These are phyloP conservation scores for Rhodotorula sphaerocarpa DNA, from an alignment of 768 basidiomycete genomes.

Conservation along the genomic window DNA sequence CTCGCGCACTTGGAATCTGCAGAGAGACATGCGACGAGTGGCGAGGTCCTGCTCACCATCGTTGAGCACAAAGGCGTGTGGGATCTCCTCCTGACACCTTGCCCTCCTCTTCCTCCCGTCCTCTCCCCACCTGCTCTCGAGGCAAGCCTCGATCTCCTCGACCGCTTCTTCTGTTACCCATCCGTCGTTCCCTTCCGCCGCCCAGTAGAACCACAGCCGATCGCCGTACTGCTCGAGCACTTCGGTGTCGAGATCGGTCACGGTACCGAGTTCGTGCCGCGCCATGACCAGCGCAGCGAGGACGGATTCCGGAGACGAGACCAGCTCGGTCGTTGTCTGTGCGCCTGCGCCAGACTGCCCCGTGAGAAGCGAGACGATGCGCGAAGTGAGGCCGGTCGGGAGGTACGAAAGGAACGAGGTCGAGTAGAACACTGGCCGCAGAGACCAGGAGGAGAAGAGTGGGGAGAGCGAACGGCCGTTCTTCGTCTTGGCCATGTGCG, in stretches of 20 bases:
- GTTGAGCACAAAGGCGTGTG: constrained; percentile 28
- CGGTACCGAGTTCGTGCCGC: constrained; percentile 19
- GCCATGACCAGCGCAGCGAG: constrained; percentile 25
- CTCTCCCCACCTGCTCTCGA: constrained; percentile 1
- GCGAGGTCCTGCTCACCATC: constrained; percentile 10
- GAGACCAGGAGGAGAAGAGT: constrained; percentile 19
- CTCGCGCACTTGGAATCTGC: too few species aligned
- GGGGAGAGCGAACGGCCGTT: constrained; percentile 54
- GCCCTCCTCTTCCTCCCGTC: constrained; percentile 1
- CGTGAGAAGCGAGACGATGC: constrained; percentile 17
- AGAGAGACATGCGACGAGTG: not conserved
- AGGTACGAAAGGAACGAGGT: constrained; percentile 21
- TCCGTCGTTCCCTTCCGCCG: constrained; percentile 17
- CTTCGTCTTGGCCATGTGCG: constrained; percentile 57
- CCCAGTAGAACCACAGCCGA: constrained; percentile 27
- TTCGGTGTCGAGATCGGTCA: constrained; percentile 14
- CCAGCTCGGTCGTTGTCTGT: not conserved
- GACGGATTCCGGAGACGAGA: constrained; percentile 19
- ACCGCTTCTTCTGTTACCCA: constrained; percentile 23
- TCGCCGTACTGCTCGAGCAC: not conserved
- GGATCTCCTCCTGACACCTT: constrained; percentile 30
- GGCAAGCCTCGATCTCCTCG: constrained; percentile 14
- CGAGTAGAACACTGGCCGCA: constrained; percentile 22
- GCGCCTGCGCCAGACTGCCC: constrained; percentile 11
- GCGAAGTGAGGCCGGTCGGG: constrained; percentile 1